A percentile compares a stretch with the other conserved stretches of the same genome.
These are phyloP conservation scores for Oligophagozyma castellii DNA, from an alignment of 1,139 yeast genomes.

Conservation along the genomic window DNA sequence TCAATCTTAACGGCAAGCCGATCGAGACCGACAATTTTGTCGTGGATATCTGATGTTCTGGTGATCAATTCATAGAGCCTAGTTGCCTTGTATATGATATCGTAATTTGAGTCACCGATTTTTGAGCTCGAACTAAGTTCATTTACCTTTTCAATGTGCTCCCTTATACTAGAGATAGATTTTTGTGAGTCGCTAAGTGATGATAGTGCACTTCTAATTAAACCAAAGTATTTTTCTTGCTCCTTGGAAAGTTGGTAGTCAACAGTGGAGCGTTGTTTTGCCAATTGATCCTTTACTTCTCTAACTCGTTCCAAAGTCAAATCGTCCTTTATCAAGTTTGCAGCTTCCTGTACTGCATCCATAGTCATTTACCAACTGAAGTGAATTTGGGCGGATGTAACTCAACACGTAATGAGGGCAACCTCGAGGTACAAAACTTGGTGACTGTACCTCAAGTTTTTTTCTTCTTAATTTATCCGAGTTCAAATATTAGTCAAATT, in stretches of 20 bases:
- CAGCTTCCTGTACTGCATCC: slow-evolving; percentile 9
- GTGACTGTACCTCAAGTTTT: too few species aligned
- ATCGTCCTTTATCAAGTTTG: slow-evolving; percentile 19
- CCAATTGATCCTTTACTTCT: slow-evolving; percentile 38
- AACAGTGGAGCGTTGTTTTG: slow-evolving; percentile 55
- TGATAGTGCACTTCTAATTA: slow-evolving; percentile 16
- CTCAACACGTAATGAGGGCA: too few species aligned
- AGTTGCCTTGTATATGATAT: slow-evolving; percentile 47
- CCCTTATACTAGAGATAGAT: slow-evolving; percentile 35
- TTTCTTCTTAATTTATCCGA: too few species aligned
- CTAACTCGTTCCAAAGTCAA: slow-evolving; percentile 17
- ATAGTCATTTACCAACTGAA: slow-evolving; percentile 8
- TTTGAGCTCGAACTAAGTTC: slow-evolving; percentile 40
- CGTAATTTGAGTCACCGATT: slow-evolving; percentile 41
- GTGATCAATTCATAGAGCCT: slow-evolving; percentile 57
- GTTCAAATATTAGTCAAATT: too few species aligned
- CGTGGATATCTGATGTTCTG: slow-evolving; percentile 52
- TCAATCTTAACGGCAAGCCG: slow-evolving; percentile 38
- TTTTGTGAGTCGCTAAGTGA: slow-evolving; percentile 24
- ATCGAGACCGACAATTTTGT: slow-evolving; percentile 47
- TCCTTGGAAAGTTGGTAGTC: slow-evolving; percentile 57
- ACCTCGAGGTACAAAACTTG: too few species aligned
- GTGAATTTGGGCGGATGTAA: too few species aligned
- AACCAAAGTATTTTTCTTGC: slow-evolving; percentile 26
- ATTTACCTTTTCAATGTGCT: slow-evolving; percentile 47